phyloP scores from a whole-genome alignment of 495 filamentous ascomycete species.

The Annulohypoxylon stygium region DNA sequence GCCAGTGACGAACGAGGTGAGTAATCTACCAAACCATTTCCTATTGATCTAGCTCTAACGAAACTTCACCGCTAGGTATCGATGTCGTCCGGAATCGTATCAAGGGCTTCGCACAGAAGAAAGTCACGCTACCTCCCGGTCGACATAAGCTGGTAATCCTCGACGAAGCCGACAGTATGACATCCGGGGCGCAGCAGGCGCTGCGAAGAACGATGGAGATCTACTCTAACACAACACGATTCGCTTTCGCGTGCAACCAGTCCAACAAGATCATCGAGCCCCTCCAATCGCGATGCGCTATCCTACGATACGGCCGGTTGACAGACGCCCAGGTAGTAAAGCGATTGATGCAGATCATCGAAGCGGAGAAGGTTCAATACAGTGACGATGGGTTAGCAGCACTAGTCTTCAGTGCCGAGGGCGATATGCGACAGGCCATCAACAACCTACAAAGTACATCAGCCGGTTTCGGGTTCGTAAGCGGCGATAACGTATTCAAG shows the following conservation, averaged over 20 bases:
- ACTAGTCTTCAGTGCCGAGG: conserved; percentile 95
- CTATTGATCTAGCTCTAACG: conserved; percentile 22
- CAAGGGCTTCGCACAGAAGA: conserved; percentile 99
- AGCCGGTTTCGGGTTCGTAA: conserved; percentile 97
- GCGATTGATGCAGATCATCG: conserved; percentile 89
- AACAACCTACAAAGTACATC: conserved; percentile 97
- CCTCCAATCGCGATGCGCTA: conserved; percentile 94
- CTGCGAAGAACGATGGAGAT: conserved; percentile 99
- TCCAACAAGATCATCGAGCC: conserved; percentile 99
- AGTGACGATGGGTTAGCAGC: conserved; percentile 95
- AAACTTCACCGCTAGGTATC: conserved; percentile 69
- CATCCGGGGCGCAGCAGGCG: conserved; percentile 94
- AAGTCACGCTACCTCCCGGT: conserved; percentile 92
- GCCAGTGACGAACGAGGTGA: conserved; percentile 93
- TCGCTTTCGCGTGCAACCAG: conserved; percentile 98
- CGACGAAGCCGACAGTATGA: conserved; percentile 99
- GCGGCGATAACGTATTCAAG: conserved; percentile 97
- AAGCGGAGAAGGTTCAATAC: conserved; percentile 86
- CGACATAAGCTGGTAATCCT: conserved; percentile 97
- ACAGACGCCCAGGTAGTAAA: conserved; percentile 94
- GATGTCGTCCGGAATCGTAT: conserved; percentile 99
- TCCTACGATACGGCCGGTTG: conserved; percentile 91
- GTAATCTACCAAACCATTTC: not conserved
- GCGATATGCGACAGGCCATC: conserved; percentile 99
- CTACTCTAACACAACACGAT: conserved; percentile 94